A percentile compares a stretch with the other conserved stretches of the same genome.
These are phyloP conservation scores for Lachancea waltii DNA, from an alignment of 805 yeast genomes.

Conservation along the genomic window DNA sequence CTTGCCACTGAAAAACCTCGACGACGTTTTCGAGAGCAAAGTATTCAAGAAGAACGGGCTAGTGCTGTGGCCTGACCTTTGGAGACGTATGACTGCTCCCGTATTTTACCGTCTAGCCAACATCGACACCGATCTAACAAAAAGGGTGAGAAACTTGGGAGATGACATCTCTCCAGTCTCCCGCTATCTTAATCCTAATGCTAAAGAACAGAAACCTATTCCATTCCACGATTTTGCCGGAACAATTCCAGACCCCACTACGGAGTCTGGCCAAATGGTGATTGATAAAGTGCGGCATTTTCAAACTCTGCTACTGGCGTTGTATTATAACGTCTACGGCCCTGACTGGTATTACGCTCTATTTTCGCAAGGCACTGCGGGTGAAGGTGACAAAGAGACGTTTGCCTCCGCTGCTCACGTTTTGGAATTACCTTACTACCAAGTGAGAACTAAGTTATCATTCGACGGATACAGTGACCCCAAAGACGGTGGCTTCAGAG, in stretches of 20 bases:
- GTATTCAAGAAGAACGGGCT: slow-evolving; percentile 46
- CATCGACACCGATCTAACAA: slow-evolving; percentile 31
- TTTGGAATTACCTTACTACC: slow-evolving; percentile 44
- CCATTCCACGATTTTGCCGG: slow-evolving; percentile 58
- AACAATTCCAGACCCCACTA: slow-evolving; percentile 57
- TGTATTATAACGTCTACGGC: slow-evolving; percentile 62
- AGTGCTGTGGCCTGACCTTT: slow-evolving; percentile 70
- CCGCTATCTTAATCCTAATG: slow-evolving; percentile 3
- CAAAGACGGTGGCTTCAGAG: slow-evolving; percentile 20
- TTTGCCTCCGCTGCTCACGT: slow-evolving; percentile 62
- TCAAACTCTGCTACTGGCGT: slow-evolving; percentile 49
- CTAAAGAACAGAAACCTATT: too few relatives aligned
- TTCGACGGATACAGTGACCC: slow-evolving; percentile 33
- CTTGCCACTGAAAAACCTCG: slow-evolving; percentile 44
- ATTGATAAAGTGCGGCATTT: slow-evolving; percentile 55
- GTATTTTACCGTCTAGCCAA: slow-evolving; percentile 48
- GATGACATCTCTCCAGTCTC: slow-evolving; percentile 21
- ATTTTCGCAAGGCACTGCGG: slow-evolving; percentile 65
- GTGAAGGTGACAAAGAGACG: slow-evolving; percentile 79
- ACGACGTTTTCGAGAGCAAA: slow-evolving; percentile 37
- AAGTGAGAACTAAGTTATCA: slow-evolving; percentile 35
- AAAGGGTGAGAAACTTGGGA: slow-evolving; percentile 27
- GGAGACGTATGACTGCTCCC: slow-evolving; percentile 67
- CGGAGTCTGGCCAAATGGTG: slow-evolving; percentile 66
- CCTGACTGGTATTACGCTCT: slow-evolving; percentile 61